Evolutionary conservation across 2,329 filamentous ascomycete genomes (phyloP).

Genomic region (Apiospora saccharicola): DNA sequence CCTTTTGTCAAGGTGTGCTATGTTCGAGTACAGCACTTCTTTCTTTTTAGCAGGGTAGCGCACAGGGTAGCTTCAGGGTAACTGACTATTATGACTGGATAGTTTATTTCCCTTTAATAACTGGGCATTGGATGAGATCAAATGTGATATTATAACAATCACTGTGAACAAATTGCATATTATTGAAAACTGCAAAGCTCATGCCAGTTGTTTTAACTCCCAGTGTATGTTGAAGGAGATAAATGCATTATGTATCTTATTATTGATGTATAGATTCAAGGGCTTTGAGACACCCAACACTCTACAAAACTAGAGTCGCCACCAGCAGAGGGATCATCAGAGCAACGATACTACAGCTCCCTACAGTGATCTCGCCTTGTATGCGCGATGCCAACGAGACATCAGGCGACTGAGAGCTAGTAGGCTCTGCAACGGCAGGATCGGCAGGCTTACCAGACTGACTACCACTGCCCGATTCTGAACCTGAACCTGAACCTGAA

Average conservation of each 20-base stretch:
- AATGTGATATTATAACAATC: no score
- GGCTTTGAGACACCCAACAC: neutral
- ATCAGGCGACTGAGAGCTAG: neutral
- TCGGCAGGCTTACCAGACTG: neutral
- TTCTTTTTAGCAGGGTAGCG: no score
- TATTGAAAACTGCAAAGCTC: no score
- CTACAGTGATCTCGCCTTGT: neutral
- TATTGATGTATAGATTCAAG: neutral
- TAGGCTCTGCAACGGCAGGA: neutral
- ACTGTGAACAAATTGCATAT: no score
- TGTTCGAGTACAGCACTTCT: no score
- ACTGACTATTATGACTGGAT: no score
- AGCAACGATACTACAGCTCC: neutral
- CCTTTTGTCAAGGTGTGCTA: no score
- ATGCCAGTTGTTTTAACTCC: no score
- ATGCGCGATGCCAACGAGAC: neutral
- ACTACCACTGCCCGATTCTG: neutral
- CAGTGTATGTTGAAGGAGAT: no score
- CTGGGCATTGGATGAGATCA: no score
- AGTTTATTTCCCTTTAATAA: no score
- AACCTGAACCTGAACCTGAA: neutral
- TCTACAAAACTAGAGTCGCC: constrained; percentile 5
- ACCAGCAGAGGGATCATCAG: neutral
- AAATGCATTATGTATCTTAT: neutral
- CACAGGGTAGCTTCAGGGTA: no score